Conservation (phyloP, 164 flowering plant genomes). For the Annona squamosa region DNA sequence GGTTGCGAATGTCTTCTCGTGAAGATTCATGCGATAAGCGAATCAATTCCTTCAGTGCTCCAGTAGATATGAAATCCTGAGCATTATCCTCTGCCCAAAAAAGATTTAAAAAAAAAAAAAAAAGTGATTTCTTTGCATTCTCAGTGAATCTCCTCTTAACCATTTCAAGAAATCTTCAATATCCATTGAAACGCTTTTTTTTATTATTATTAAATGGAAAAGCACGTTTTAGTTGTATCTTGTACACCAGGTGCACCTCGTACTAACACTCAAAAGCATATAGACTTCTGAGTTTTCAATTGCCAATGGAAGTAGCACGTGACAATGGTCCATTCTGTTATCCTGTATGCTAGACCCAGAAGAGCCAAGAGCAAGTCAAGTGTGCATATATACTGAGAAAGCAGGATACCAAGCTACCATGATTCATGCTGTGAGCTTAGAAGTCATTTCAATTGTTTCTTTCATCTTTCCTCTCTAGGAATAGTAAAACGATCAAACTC, state of each 20-base stretch:
- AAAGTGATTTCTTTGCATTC: neutral
- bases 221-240: neutral
- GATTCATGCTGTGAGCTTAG: neutral
- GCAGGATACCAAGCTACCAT: neutral
- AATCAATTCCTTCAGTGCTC: slow-evolving; percentile 45
- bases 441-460: neutral
- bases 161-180: neutral
- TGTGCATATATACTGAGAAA: neutral
- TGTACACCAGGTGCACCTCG: neutral
- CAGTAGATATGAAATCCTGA: slow-evolving; percentile 42
- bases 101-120: neutral
- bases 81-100: slow-evolving; percentile 57
- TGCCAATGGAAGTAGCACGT: neutral
- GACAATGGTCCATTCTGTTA: neutral
- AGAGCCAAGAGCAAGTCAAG: neutral
- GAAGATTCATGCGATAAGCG: slow-evolving; percentile 56
- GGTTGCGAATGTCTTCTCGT: slow-evolving; percentile 72
- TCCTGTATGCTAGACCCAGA: neutral
- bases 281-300: neutral
- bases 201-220: neutral
- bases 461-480: no score
- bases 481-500: no score
- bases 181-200: neutral
- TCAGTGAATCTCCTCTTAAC: neutral
- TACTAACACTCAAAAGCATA: neutral